phyloP scores from a whole-genome alignment of 495 filamentous ascomycete species.

The Podospora comata region DNA sequence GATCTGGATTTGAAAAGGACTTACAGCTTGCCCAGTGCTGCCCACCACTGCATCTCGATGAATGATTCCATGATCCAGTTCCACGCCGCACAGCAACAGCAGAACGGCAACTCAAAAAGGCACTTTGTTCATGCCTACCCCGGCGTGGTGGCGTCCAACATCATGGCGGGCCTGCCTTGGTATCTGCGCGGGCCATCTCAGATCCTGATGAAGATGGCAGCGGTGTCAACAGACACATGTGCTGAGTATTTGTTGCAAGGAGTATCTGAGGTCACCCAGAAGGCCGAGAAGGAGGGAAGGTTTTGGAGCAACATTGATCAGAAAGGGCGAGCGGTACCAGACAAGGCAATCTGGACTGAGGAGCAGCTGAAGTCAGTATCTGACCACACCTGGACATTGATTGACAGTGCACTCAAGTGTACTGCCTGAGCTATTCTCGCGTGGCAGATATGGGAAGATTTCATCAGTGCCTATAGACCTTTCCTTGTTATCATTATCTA shows the following conservation, averaged over 20 bases:
- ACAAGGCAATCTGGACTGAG: constrained; percentile 21
- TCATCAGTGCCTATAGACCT: too few relatives aligned
- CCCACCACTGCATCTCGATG: constrained; percentile 25
- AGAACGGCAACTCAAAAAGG: constrained; percentile 3
- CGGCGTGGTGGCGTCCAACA: constrained; percentile 19
- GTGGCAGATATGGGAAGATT: too few relatives aligned
- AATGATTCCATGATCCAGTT: constrained; percentile 25
- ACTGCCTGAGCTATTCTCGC: neutral
- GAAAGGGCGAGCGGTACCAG: constrained; percentile 18
- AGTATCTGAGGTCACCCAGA: constrained; percentile 2
- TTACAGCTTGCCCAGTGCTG: constrained; percentile 20
- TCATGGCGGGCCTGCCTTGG: constrained; percentile 17
- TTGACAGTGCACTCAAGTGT: constrained; percentile 14
- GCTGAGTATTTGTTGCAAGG: constrained; percentile 23
- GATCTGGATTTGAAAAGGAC: constrained; percentile 25
- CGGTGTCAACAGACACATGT: constrained; percentile 20
- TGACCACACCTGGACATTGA: constrained; percentile 19
- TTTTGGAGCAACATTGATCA: constrained; percentile 27
- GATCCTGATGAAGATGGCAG: constrained; percentile 1
- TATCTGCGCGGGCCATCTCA: constrained; percentile 10
- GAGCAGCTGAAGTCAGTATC: constrained; percentile 18
- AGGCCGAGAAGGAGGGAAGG: constrained; percentile 12
- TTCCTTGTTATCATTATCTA: neutral
- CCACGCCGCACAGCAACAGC: constrained; percentile 17
- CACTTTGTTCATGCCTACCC: constrained; percentile 28